Evolutionary conservation across 2,329 filamentous ascomycete genomes (phyloP), one percentile per base, ranked within the genome.

Genomic region (Alternaria brassicicola): DNA sequence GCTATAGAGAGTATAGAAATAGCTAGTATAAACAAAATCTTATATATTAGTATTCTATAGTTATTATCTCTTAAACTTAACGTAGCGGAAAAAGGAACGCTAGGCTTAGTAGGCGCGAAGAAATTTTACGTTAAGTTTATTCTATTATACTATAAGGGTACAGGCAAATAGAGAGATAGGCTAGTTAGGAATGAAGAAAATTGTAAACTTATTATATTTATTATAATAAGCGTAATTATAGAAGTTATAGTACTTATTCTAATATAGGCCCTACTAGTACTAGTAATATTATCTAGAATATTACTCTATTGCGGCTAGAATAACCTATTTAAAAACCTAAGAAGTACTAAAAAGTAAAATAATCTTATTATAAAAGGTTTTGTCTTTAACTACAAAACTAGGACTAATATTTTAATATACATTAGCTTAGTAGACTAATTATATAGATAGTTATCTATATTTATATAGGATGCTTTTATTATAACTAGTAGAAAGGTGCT

Each of bases 131-230:
- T 62, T 15, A 35, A 26, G 52, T 62, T 52, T 2, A 46, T 62
- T 50, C 50, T 13, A 46, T 62, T 62, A 28, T 52, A n/a, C 56
- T 17, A 60, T 31, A 39, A 46, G 15, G 46, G 57, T 52, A 55
- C 15, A 33, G 49, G 25, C 28, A 60, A 54, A 45, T n/a, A 28
- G 31, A 62, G 41, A 39, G 46, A 57, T 41, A 17, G 53, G 53
- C 53, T 60, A 12, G 50, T 60, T 47, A 23, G 53, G 31, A 60
- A 60, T 21, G 57, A 9, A 52, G 13, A 25, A 53, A 45, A 21
- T 35, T 57, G 31, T 3, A 35, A 60, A 35, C 45, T 23, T 60
- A 33, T 57, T 25, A 36, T 35, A 54, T 19, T 26, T 13, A 13
- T 46, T 46, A 10, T 47, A 46, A 17, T 30, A n/a, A 41, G 48